Evolutionary conservation across 768 basidiomycete species (phyloP), one percentile per base, ranked within the genome.

Genomic region (Pulveroboletus sp.): DNA sequence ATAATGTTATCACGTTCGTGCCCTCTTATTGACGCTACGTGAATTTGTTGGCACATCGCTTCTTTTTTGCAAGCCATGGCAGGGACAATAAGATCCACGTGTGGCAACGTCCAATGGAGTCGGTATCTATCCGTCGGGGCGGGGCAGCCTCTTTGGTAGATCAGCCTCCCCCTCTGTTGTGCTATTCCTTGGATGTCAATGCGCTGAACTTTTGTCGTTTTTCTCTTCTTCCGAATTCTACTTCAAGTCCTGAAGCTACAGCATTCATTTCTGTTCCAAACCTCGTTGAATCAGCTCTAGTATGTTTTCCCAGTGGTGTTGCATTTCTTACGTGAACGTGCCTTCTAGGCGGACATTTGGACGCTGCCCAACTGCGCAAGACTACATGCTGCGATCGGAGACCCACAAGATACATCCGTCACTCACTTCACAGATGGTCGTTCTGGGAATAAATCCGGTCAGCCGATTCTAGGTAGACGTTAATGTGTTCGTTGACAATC

Each of bases 171-270:
- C 87, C 88, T 4, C 51, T 62, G 7, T 65, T 89, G 4, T 63
- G 69, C 10, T 86, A 84, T 58, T 86, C 87, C 0, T 70, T 98
- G 65, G 89, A 93, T 60, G 84, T 94, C 51, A 99, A 99, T 63
- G 84, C 95, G 2, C 75, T 98, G 48, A 96, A 95, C 62, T 97
- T 87, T 65, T 98, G 95, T 68, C 82, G 86, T 2, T 93, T 96
- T 68, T 86, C 89, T 7, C 71, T 97, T 3, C 63, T 87, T 33
- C 66, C 60, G 30, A 55, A 55, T 15, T 35, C 43, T 44, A 40
- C 51, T 49, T 8, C 51, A 49, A 36, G 42, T 1, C 57, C 53
- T 59, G 58, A 50, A 14, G 48, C 14, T 21, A 40, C 51, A 14
- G 84, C 80, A 1, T 69, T 93, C 39, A 64, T 97, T 26, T 91